Evolutionary conservation across 495 filamentous ascomycete genomes (phyloP).

Genomic region (Aspergillus baeticus): DNA sequence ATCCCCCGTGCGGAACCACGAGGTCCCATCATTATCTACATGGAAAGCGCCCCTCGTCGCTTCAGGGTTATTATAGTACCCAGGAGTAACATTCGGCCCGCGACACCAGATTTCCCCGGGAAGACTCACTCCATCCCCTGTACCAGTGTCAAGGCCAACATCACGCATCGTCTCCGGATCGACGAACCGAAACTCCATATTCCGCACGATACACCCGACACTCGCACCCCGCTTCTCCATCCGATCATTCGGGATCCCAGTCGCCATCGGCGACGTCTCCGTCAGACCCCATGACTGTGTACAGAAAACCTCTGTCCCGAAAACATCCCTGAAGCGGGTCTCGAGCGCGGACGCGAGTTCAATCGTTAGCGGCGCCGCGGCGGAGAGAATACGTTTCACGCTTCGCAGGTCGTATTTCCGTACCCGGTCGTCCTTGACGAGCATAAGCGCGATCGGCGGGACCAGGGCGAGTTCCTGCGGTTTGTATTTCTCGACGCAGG

Average conservation of each 20-base stretch:
- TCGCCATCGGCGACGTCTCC: background rate
- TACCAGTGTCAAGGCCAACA: no score
- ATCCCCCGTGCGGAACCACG: no score
- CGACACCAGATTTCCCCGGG: constrained; percentile 3
- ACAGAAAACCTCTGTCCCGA: background rate
- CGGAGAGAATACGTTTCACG: background rate
- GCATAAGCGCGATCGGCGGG: background rate
- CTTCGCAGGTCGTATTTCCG: background rate
- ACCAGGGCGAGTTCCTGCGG: background rate
- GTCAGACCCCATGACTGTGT: constrained; percentile 2
- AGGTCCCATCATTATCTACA: no score
- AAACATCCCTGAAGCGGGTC: background rate
- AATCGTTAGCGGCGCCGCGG: background rate
- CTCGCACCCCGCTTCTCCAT: background rate
- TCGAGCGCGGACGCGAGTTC: constrained; percentile 2
- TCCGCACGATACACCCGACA: background rate
- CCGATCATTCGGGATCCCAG: background rate
- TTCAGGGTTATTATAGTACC: background rate
- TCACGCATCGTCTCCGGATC: no score
- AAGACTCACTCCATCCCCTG: background rate
- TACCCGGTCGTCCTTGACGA: background rate
- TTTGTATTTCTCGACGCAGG: background rate
- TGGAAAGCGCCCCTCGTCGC: background rate
- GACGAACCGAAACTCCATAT: no score
- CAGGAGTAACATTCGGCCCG: background rate